Evolutionary conservation across 352 stramenopile genomes (phyloP), one percentile per base, ranked within the genome.

Genomic region (Thalassiosira tumida): DNA sequence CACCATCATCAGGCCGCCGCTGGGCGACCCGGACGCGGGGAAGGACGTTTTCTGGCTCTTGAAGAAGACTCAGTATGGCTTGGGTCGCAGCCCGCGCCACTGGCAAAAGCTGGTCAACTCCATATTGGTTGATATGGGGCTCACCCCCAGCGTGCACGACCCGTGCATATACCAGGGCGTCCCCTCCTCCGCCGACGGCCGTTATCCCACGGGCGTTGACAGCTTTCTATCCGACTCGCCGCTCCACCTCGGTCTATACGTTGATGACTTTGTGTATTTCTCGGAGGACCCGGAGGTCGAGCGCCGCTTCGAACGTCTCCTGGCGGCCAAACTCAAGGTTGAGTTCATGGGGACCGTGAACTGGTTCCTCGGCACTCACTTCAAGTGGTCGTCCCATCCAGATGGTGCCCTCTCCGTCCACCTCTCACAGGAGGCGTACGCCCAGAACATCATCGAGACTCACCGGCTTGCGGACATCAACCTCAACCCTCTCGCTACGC

Each of bases 31-130:
- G 0, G 80, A 31, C 26, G 24, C 69, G 47, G 43, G 40, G 5
- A 35, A 43, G 14, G 80, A 81, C 41, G 62, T 84, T 41, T 88
- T 76, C 38, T 91, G 79, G 86, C 26, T 84, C 0, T 47, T 93
- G 0, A 87, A 91, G 1, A 93, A 91, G 67, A 93, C 83, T 15
- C 73, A 90, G 0, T 93, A 93, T 65, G 88, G 84, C 6, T 47
- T 91, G 0, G 72, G 51, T 14, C 24, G 84, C 1, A 74, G 17
- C 41, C 83, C 78, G 14, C 31, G 70, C 10, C 84, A 91, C 50
- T 91, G 79, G 88, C 90, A 93, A 24, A 76, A 91, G 4, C 78
- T 86, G 21, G 38, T 90, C 3, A 54, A 24, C 1, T 33, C 29
- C n/a, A 80, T 73, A 5, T 54, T 93, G 15, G 54, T 70, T 7